These are phyloP conservation scores for Dendrobium nobile DNA, from an alignment of 106 monocot genomes.

Conservation along the genomic window DNA sequence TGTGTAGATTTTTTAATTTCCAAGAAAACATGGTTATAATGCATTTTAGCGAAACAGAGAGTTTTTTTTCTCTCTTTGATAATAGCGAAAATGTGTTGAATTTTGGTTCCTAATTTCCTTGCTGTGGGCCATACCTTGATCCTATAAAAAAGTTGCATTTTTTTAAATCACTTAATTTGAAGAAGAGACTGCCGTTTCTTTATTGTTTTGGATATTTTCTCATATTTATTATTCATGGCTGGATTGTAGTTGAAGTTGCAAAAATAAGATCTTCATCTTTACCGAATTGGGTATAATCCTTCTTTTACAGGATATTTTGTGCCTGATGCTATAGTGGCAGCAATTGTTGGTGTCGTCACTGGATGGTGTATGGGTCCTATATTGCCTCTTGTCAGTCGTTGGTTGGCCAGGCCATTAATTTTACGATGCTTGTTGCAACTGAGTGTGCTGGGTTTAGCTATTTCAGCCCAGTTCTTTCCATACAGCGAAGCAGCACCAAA, in stretches of 20 bases:
- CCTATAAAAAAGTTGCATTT: not conserved
- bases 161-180: not conserved
- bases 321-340: slow-evolving; percentile 79
- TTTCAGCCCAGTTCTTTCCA: slow-evolving; percentile 85
- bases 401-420: slow-evolving; percentile 64
- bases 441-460: slow-evolving; percentile 57
- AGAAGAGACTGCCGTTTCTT: not conserved
- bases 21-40: not conserved
- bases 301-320: slow-evolving; percentile 77
- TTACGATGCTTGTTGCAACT: slow-evolving; percentile 65
- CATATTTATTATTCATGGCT: not conserved
- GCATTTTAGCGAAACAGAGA: not conserved
- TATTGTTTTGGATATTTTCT: not conserved
- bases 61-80: not conserved
- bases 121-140: not conserved
- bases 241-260: not conserved
- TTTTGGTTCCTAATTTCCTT: not conserved
- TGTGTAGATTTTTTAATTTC: not conserved
- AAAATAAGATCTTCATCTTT: not conserved
- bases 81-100: not conserved
- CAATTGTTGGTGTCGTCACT: slow-evolving; percentile 64
- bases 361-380: slow-evolving; percentile 85
- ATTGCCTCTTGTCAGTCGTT: slow-evolving; percentile 63
- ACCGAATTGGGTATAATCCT: not conserved
- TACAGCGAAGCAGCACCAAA: slow-evolving; percentile 82